Percentiles rank a stretch among this genome's conserved stretches.
These are phyloP conservation scores for Mycena maculata DNA, from an alignment of 768 basidiomycete species.

Conservation along the genomic window DNA sequence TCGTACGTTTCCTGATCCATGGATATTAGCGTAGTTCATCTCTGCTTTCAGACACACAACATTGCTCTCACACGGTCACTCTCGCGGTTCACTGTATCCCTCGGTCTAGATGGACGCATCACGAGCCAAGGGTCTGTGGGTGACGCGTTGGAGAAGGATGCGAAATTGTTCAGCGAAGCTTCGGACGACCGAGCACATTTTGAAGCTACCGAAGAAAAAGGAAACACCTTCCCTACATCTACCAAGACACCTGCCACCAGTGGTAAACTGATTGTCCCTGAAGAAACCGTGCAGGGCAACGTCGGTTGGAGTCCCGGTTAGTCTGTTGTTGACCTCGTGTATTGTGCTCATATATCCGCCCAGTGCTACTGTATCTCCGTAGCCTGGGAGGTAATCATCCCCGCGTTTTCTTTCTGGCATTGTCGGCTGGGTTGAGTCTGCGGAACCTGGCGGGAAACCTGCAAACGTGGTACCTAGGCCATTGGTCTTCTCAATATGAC, in stretches of 20 bases:
- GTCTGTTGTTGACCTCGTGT: not conserved
- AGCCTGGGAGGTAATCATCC: not conserved
- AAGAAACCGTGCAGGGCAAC: constrained; percentile 70
- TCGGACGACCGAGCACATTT: constrained; percentile 43
- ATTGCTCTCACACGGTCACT: constrained; percentile 51
- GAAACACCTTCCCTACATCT: constrained; percentile 35
- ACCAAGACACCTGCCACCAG: constrained; percentile 41
- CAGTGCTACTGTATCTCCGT: constrained; percentile 9
- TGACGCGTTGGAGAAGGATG: constrained; percentile 34
- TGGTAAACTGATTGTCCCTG: constrained; percentile 70
- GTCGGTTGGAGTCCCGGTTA: constrained; percentile 47
- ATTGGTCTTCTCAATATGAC: constrained; percentile 59
- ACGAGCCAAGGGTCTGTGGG: constrained; percentile 51
- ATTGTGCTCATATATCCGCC: not conserved
- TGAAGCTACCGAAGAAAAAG: constrained; percentile 40
- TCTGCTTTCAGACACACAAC: constrained; percentile 55
- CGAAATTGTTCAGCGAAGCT: not conserved
- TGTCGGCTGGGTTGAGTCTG: constrained; percentile 41
- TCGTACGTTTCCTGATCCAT: constrained; percentile 53
- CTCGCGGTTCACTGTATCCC: constrained; percentile 44
- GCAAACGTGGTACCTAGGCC: constrained; percentile 57
- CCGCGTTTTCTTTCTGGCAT: constrained; percentile 42
- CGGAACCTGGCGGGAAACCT: constrained; percentile 41
- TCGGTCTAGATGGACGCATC: constrained; percentile 53
- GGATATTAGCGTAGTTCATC: no score